Evolutionary conservation across 495 filamentous ascomycete genomes (phyloP), one percentile per base, ranked within the genome.

Genomic region (Lasiosphaeria hispida): DNA sequence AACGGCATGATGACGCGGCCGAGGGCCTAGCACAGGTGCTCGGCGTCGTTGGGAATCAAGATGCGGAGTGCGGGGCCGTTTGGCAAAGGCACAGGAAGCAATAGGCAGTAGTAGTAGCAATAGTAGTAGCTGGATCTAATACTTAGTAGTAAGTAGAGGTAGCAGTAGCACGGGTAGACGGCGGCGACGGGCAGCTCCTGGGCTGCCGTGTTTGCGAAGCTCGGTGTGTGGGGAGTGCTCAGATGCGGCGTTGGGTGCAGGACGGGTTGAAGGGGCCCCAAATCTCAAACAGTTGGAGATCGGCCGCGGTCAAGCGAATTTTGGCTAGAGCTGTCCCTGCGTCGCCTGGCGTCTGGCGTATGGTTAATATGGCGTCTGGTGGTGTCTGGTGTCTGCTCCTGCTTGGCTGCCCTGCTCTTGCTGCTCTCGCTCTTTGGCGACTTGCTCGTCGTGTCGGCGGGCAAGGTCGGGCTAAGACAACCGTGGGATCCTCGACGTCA

Each of bases 1-100:
- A 97, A 97, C 69, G 88, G 79, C 90, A 94, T 96, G 70, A 76
- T 82, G 75, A 66, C 59, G 53, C 58, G 61, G 58, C 63, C 39
- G 18, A 15, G 41, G 39, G n/a, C 40, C 10, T 15, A 10, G 15
- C 19, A 51, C 44, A 14, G 45, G 30, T 35, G 8, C 19, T n/a
- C 51, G n/a, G 52, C 23, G 40, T 41, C 51, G 48, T 36, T 34
- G 48, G 48, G 48, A 14, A 7, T 42, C 15, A 18, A 52, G 34
- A n/a, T 48, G 39, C 11, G 13, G 19, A 41, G 53, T 55, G 53
- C 53, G 53, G 53, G 53, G 53, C 52, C 40, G 52, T 36, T 30
- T 30, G 23, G 23, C 23, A 5, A 5, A 30, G 23, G 23, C 10
- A 10, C 47, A 37, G 10, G n/a, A 49, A 15, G 18, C 33, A n/a